These are phyloP conservation scores for Chrysoporthe puriensis DNA, from an alignment of 2,329 filamentous ascomycete genomes.

Conservation along the genomic window DNA sequence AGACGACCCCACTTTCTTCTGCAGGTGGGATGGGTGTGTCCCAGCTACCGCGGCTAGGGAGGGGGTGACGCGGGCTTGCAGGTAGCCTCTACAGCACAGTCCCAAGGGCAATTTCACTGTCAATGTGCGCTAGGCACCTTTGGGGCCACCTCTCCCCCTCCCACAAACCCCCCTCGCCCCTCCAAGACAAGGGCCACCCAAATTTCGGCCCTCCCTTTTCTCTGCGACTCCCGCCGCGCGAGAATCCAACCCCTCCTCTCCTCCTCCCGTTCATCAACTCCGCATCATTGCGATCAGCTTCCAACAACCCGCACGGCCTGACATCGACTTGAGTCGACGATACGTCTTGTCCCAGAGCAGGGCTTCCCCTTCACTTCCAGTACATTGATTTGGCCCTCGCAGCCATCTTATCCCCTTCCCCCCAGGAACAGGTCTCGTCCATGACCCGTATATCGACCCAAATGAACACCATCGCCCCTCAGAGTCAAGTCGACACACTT, in stretches of 20 bases:
- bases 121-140: conserved; percentile 11
- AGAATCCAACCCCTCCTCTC: conserved; percentile 37
- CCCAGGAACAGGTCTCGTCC: conserved; percentile 46
- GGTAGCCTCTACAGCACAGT: conserved; percentile 7
- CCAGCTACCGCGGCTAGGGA: conserved; percentile 1
- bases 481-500: conserved; percentile 67
- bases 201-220: conserved; percentile 31
- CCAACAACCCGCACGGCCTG: conserved; percentile 24
- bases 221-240: conserved; percentile 34
- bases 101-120: conserved; percentile 10
- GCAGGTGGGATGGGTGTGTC: conserved; percentile 23
- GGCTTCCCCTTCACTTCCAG: conserved; percentile 31
- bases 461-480: conserved; percentile 55
- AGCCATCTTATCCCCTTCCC: conserved; percentile 43
- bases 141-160: conserved; percentile 10
- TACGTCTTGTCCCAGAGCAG: conserved; percentile 34
- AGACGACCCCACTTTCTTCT: conserved; percentile 22
- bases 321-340: conserved; percentile 2
- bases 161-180: conserved; percentile 29
- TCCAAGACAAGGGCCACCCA: conserved; percentile 32
- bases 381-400: conserved; percentile 35
- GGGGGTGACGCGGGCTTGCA: neutral
- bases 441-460: conserved; percentile 60
- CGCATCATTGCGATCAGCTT: conserved; percentile 26
- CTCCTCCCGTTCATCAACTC: conserved; percentile 34